Percentiles rank a stretch among this genome's conserved stretches.
phyloP scores from a whole-genome alignment of 805 yeast species.

The Zygotorulaspora florentina region DNA sequence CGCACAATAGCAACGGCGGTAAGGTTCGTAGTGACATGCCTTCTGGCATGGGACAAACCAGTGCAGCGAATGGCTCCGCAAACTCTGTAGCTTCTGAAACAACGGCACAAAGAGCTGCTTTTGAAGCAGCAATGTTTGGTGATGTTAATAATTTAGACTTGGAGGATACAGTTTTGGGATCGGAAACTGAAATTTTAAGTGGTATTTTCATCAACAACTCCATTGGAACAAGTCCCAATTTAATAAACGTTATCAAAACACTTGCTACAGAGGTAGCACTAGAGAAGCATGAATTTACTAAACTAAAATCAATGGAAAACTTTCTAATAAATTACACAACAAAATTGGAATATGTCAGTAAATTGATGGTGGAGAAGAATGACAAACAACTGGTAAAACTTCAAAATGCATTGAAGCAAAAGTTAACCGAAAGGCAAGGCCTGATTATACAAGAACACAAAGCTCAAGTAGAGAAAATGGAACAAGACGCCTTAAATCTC shows the following conservation, averaged over 20 bases:
- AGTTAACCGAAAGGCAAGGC: slow-evolving; percentile 28
- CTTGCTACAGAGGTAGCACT: slow-evolving; percentile 53
- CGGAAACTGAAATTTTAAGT: slow-evolving; percentile 44
- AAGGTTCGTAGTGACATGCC: background rate
- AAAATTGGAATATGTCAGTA: slow-evolving; percentile 30
- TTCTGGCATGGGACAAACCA: slow-evolving; percentile 1
- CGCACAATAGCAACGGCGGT: slow-evolving; percentile 2
- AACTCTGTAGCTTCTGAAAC: slow-evolving; percentile 13
- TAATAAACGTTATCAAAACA: slow-evolving; percentile 52
- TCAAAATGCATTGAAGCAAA: slow-evolving; percentile 29
- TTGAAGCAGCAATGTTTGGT: slow-evolving; percentile 60
- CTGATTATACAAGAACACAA: slow-evolving; percentile 18
- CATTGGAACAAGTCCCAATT: slow-evolving; percentile 50
- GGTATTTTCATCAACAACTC: slow-evolving; percentile 60
- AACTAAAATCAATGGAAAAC: slow-evolving; percentile 49
- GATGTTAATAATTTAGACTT: slow-evolving; percentile 46
- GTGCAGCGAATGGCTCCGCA: slow-evolving; percentile 1
- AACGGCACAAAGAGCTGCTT: slow-evolving; percentile 35
- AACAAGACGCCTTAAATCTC: slow-evolving; percentile 15
- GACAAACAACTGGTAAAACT: slow-evolving; percentile 29
- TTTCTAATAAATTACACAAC: slow-evolving; percentile 50
- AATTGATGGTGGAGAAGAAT: slow-evolving; percentile 32
- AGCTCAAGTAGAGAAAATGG: slow-evolving; percentile 18
- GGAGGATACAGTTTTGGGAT: slow-evolving; percentile 49
- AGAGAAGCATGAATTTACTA: slow-evolving; percentile 55